A percentile compares a stretch with the other conserved stretches of the same genome.
Conservation (phyloP, 495 filamentous ascomycete genomes). For the Aspergillus egyptiacus region DNA sequence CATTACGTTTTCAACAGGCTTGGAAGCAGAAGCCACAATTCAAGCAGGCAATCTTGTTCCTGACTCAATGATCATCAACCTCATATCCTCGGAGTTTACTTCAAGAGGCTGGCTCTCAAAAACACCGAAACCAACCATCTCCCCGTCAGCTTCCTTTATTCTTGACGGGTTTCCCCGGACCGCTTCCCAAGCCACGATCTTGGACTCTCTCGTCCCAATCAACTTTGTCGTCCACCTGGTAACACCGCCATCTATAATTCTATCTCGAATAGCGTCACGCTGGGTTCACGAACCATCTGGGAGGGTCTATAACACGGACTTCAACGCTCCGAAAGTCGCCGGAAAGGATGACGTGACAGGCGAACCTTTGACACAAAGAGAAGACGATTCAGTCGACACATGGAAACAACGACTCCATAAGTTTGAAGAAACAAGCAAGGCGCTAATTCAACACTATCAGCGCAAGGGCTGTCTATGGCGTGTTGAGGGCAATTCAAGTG, state of each 20-base stretch:
- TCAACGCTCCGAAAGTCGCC: slow-evolving; percentile 73
- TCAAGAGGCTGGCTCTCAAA: slow-evolving; percentile 71
- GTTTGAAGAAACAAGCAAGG: slow-evolving; percentile 81
- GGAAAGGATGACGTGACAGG: slow-evolving; percentile 91
- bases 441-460: slow-evolving; percentile 84
- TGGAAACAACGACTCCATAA: slow-evolving; percentile 73
- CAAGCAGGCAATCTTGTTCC: slow-evolving; percentile 76
- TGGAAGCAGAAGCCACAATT: slow-evolving; percentile 84
- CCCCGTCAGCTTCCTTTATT: slow-evolving; percentile 79
- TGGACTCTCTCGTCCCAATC: slow-evolving; percentile 78
- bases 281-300: slow-evolving; percentile 94
- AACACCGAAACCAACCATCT: slow-evolving; percentile 46
- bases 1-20: slow-evolving; percentile 46
- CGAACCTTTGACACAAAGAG: slow-evolving; percentile 72
- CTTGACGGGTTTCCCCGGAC: slow-evolving; percentile 96
- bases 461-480: slow-evolving; percentile 80
- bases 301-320: slow-evolving; percentile 87
- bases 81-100: slow-evolving; percentile 82
- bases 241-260: slow-evolving; percentile 61
- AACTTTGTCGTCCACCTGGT: slow-evolving; percentile 71
- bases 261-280: slow-evolving; percentile 80
- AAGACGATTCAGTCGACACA: slow-evolving; percentile 80
- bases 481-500: slow-evolving; percentile 78
- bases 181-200: slow-evolving; percentile 63
- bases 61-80: slow-evolving; percentile 82